Conservation (phyloP, 805 yeast genomes). For the Kodamaea fukazawae region DNA sequence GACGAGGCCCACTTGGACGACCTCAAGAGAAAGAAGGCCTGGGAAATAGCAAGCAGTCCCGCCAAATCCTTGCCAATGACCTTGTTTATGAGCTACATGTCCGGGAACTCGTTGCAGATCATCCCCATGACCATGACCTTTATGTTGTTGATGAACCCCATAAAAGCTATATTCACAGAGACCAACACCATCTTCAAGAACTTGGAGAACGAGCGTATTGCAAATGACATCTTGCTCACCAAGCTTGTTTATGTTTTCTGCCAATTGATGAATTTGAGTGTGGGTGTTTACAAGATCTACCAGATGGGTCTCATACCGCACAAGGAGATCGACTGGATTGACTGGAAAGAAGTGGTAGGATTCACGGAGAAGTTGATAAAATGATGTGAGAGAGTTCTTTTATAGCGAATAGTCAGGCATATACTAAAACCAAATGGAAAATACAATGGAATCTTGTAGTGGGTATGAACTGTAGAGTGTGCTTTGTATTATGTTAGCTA, state of each 20-base stretch:
- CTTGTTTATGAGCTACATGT: conserved; percentile 84
- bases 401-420: too few relatives aligned
- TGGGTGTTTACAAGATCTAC: conserved; percentile 83
- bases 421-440: too few relatives aligned
- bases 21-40: conserved; percentile 62
- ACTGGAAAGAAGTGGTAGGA: conserved; percentile 59
- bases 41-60: conserved; percentile 83
- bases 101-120: conserved; percentile 85
- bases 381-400: neutral
- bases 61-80: conserved; percentile 88
- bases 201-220: conserved; percentile 39
- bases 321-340: conserved; percentile 84
- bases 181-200: conserved; percentile 55
- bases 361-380: conserved; percentile 2
- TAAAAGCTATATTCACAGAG: conserved; percentile 62
- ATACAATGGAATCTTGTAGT: too few relatives aligned
- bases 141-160: conserved; percentile 75
- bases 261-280: conserved; percentile 55
- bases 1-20: conserved; percentile 27
- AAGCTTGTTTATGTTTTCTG: conserved; percentile 47
- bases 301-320: conserved; percentile 90
- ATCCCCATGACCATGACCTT: conserved; percentile 89
- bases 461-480: too few relatives aligned
- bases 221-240: conserved; percentile 34
- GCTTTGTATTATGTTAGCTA: too few relatives aligned